These are phyloP conservation scores for Mucor ambiguus DNA, from an alignment of 371 early-diverging fungal genomes.

Conservation along the genomic window DNA sequence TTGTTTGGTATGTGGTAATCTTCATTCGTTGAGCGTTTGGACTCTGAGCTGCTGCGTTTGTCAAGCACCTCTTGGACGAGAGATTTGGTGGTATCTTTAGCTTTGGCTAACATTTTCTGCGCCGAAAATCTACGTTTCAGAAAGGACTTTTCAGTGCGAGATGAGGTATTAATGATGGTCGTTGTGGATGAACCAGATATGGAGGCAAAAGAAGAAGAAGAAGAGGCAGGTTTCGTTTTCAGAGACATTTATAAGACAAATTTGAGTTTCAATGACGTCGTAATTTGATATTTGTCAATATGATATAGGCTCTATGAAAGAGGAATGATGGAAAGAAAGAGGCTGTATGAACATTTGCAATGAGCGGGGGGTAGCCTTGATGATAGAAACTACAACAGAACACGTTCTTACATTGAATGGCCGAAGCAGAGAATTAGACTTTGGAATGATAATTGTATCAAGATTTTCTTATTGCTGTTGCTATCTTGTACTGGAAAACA, in stretches of 20 bases:
- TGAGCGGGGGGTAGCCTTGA: not conserved
- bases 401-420: slow-evolving; percentile 7
- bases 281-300: slow-evolving; percentile 2
- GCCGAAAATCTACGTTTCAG: slow-evolving; percentile 13
- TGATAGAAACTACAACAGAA: not conserved
- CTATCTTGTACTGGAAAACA: not conserved
- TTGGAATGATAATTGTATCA: not conserved
- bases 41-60: slow-evolving; percentile 18
- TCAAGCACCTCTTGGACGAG: slow-evolving; percentile 18
- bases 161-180: not conserved
- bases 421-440: slow-evolving; percentile 1
- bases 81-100: slow-evolving; percentile 21
- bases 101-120: slow-evolving; percentile 20
- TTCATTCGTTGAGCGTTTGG: slow-evolving; percentile 4
- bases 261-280: slow-evolving; percentile 2
- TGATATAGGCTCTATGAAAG: not conserved
- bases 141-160: slow-evolving; percentile 1
- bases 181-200: not conserved
- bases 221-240: not conserved
- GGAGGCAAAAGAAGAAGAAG: slow-evolving; percentile 7
- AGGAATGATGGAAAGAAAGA: slow-evolving; percentile 4
- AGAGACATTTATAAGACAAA: not conserved
- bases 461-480: not conserved
- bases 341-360: not conserved
- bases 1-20: not conserved